Conservation (phyloP, 306 rosid species). For the Neltuma alba region DNA sequence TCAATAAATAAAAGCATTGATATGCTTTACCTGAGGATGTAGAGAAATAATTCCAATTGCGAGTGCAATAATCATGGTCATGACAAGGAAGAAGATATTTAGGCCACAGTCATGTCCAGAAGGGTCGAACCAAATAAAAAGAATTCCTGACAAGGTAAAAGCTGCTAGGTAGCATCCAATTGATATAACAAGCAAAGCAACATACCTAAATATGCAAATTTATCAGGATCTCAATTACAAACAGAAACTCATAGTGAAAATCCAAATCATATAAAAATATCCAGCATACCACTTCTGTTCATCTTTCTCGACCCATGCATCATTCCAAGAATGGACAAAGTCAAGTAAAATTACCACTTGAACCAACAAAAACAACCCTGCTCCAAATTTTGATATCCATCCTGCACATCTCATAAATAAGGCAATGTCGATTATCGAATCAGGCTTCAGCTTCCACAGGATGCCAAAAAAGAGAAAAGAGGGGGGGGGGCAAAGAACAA, state of each 20-base stretch:
- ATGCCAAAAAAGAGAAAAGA: neutral
- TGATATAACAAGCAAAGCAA: constrained; percentile 86
- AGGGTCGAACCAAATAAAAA: constrained; percentile 96
- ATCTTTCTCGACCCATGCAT: constrained; percentile 95
- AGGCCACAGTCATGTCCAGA: constrained; percentile 91
- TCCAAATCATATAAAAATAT: neutral
- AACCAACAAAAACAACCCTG: constrained; percentile 87
- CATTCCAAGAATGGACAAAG: constrained; percentile 90
- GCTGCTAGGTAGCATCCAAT: constrained; percentile 83
- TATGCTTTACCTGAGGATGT: constrained; percentile 76
- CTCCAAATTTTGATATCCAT: constrained; percentile 81
- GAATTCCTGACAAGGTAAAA: constrained; percentile 68
- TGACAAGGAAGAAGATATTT: constrained; percentile 87
- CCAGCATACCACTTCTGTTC: constrained; percentile 82
- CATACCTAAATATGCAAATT: constrained; percentile 64
- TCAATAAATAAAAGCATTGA: constrained; percentile 10
- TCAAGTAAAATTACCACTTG: constrained; percentile 91
- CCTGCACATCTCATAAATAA: constrained; percentile 51
- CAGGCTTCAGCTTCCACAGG: constrained; percentile 13
- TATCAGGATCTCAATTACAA: constrained; percentile 32
- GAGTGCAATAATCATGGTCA: constrained; percentile 88
- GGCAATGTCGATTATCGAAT: constrained; percentile 21
- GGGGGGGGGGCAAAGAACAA: no score
- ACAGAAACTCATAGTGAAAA: constrained; percentile 4
- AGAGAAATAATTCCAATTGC: constrained; percentile 69